phyloP scores from a whole-genome alignment of 306 rosid species.

The Albizia julibrissin region DNA sequence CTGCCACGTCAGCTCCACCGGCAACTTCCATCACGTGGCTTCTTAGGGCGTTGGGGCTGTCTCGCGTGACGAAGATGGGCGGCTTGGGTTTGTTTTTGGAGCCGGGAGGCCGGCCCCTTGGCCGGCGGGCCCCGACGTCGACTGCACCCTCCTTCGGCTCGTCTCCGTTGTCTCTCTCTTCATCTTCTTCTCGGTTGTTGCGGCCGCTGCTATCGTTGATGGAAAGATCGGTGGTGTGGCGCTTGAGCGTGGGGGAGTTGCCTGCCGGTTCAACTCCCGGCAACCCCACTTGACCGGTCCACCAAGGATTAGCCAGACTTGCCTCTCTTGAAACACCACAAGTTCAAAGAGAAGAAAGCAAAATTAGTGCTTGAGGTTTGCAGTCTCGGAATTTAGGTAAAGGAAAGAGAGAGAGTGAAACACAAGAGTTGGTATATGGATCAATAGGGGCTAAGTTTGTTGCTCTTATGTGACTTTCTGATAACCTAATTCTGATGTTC shows the following conservation, averaged over 20 bases:
- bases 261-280: slow-evolving; percentile 77
- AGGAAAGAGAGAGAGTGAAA: slow-evolving; percentile 10
- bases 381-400: neutral
- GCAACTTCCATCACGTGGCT: slow-evolving; percentile 96
- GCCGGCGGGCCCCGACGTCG: slow-evolving; percentile 71
- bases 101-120: slow-evolving; percentile 93
- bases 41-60: slow-evolving; percentile 84
- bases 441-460: neutral
- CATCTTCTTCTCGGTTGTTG: slow-evolving; percentile 46
- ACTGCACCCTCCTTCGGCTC: slow-evolving; percentile 89
- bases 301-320: slow-evolving; percentile 97
- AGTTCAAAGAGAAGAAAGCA: neutral
- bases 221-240: slow-evolving; percentile 53
- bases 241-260: slow-evolving; percentile 61
- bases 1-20: slow-evolving; percentile 83
- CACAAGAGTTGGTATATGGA: neutral
- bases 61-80: slow-evolving; percentile 84
- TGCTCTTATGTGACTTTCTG: neutral
- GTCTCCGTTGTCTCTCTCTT: slow-evolving; percentile 54
- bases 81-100: slow-evolving; percentile 95
- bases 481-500: neutral
- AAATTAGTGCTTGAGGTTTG: neutral
- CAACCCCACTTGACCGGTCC: slow-evolving; percentile 83
- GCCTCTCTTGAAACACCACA: neutral
- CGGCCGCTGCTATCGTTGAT: slow-evolving; percentile 53